phyloP scores from a whole-genome alignment of 345 rosid species.

The Zanthoxylum bungeanum region DNA sequence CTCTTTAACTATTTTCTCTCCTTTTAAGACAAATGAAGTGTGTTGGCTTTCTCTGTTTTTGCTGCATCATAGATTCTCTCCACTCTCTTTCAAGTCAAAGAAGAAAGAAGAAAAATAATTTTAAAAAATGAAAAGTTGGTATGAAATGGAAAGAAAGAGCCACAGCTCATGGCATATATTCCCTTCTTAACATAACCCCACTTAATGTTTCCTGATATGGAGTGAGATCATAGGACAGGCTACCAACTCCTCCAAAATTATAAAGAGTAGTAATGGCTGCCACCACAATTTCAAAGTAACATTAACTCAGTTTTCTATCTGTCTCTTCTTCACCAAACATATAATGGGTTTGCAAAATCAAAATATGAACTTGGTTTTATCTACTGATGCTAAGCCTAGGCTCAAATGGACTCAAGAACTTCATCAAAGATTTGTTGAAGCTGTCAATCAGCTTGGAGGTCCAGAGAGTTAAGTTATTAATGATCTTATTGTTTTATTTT shows the following conservation, averaged over 20 bases:
- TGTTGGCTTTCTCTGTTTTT: conserved; percentile 40
- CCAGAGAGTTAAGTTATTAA: conserved; percentile 61
- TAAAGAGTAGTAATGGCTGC: conserved; percentile 36
- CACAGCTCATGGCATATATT: conserved; percentile 78
- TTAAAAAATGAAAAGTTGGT: conserved; percentile 21
- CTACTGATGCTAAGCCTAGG: conserved; percentile 94
- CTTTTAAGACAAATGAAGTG: conserved; percentile 46
- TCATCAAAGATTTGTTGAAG: conserved; percentile 79
- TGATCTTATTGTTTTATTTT: conserved; percentile 1
- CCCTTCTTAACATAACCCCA: conserved; percentile 67
- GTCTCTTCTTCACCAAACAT: conserved; percentile 17
- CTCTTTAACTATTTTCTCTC: conserved; percentile 54
- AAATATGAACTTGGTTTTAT: conserved; percentile 68
- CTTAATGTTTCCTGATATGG: conserved; percentile 73
- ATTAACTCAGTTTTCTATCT: conserved; percentile 4
- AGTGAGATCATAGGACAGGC: conserved; percentile 52
- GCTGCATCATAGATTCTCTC: conserved; percentile 63
- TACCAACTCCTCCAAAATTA: conserved; percentile 40
- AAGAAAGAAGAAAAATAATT: conserved; percentile 30
- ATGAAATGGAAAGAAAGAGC: conserved; percentile 45
- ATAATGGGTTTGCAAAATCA: conserved; percentile 43
- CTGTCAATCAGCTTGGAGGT: conserved; percentile 80
- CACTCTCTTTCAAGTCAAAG: conserved; percentile 47
- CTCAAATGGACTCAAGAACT: conserved; percentile 96
- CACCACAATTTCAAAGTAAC: conserved; percentile 26